Conservation (phyloP, 768 basidiomycete species). For the Pisolithus sp. region DNA sequence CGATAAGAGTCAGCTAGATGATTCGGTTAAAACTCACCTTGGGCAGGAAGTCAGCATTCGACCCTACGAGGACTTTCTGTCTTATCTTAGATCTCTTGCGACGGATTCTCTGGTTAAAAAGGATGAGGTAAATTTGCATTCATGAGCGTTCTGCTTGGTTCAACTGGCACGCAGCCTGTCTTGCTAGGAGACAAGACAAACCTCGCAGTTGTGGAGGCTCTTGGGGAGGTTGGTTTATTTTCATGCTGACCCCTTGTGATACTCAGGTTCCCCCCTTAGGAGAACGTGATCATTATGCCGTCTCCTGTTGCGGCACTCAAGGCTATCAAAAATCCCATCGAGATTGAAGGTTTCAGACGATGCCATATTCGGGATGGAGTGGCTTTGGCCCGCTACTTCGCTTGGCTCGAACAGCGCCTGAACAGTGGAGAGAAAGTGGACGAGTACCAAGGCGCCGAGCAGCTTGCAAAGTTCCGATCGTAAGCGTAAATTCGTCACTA, state of each 20-base stretch:
- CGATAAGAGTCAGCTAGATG: constrained; percentile 41
- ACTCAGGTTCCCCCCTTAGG: constrained; percentile 27
- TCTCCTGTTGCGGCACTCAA: constrained; percentile 80
- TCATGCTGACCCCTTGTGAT: neutral
- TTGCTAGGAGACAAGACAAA: constrained; percentile 73
- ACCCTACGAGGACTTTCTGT: constrained; percentile 65
- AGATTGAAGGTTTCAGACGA: constrained; percentile 86
- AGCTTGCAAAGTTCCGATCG: constrained; percentile 78
- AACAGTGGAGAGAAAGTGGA: constrained; percentile 52
- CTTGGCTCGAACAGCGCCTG: constrained; percentile 89
- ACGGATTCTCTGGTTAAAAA: constrained; percentile 28
- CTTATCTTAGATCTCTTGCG: constrained; percentile 50
- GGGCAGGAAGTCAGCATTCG: constrained; percentile 54
- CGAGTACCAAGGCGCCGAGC: constrained; percentile 75
- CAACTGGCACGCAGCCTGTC: constrained; percentile 46
- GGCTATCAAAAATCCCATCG: constrained; percentile 71
- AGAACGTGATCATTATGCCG: constrained; percentile 51
- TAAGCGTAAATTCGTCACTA: constrained; percentile 32
- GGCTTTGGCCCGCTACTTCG: constrained; percentile 83
- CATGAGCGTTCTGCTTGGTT: neutral
- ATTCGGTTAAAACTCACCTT: constrained; percentile 41
- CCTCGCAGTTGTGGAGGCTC: constrained; percentile 73
- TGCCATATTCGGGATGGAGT: constrained; percentile 86
- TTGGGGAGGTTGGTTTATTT: constrained; percentile 54
- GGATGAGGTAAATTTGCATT: constrained; percentile 17